Evolutionary conservation across 1,284 basidiomycete species (phyloP), one percentile per base, ranked within the genome.

Genomic region (Blastosporella zonata): DNA sequence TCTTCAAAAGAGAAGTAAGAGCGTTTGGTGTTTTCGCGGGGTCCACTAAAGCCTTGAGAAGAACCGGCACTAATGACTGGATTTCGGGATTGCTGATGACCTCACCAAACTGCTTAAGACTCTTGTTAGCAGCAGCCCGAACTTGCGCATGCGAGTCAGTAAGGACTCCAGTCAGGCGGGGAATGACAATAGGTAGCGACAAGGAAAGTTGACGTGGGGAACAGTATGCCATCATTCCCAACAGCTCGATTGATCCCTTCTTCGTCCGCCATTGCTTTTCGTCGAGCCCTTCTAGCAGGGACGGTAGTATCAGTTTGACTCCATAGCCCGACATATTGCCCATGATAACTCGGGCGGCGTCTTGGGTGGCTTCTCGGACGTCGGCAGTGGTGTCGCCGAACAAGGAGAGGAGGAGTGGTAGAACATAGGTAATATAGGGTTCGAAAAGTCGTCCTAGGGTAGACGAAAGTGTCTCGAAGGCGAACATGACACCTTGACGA

Each of bases 261-360:
- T 99, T 99, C 1, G 95, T 93, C 22, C 96, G 80, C 97, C 97
- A 99, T 66, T 99, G 97, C 67, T 97, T 98, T 67, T 99, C 97
- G 58, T 98, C 95, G 40, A 99, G 74, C 28, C 94, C 96, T 28
- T 86, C 87, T 4, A 99, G 77, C 6, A 99, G 69, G 1, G 90
- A 88, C 0, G 97, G 97, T 5, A 99, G 73, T 54, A 99, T 94
- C 45, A 94, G 80, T 71, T 99, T 99, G 66, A 99, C 89, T 38
- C 93, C 94, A 65, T 95, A 92, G 46, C 92, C 94, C 7, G 93
- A 96, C 62, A 99, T 78, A 58, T 91, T 91, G 1, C 85, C 89
- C 96, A 99, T 99, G 71, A 99, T 93, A 37, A 94, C 86, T 50
- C 87, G 83, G 5, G 95, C 86, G 1, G 97, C 90, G 59, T 99